Percentiles rank a stretch among this genome's conserved stretches.
Conservation (phyloP, 1,139 yeast species). For the Saccharomycopsis hybrid region DNA sequence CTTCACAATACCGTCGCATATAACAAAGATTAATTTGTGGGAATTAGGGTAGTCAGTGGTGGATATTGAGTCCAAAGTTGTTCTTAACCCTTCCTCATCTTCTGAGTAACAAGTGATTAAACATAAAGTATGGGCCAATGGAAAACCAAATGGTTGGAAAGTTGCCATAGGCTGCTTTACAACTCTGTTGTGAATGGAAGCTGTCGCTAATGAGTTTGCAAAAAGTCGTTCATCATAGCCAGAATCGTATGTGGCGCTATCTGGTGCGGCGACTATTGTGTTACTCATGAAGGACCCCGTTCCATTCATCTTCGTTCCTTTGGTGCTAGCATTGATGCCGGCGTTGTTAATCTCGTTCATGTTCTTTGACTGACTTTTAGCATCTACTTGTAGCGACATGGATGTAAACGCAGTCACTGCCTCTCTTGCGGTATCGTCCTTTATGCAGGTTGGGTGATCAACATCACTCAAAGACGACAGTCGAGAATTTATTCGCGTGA, state of each 20-base stretch:
- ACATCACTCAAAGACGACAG: slow-evolving; percentile 23
- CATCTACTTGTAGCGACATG: slow-evolving; percentile 30
- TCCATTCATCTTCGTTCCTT: background rate
- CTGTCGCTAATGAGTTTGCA: slow-evolving; percentile 51
- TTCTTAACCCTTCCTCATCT: slow-evolving; percentile 76
- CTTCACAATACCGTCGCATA: slow-evolving; percentile 91
- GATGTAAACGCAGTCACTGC: slow-evolving; percentile 29
- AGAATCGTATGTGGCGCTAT: slow-evolving; percentile 18
- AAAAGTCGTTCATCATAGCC: too few species aligned
- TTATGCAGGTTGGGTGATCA: slow-evolving; percentile 1
- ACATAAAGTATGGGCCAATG: slow-evolving; percentile 76
- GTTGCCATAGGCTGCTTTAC: slow-evolving; percentile 85
- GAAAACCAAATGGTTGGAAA: slow-evolving; percentile 83
- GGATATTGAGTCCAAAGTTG: slow-evolving; percentile 84
- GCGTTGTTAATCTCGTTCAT: too few species aligned
- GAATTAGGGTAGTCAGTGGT: slow-evolving; percentile 94
- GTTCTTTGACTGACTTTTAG: background rate
- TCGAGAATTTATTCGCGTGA: slow-evolving; percentile 26
- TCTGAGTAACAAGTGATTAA: slow-evolving; percentile 95
- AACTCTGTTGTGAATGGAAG: slow-evolving; percentile 64
- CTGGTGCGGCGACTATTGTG: slow-evolving; percentile 29
- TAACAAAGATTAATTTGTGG: slow-evolving; percentile 74
- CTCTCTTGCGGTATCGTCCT: slow-evolving; percentile 4
- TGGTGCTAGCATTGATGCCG: slow-evolving; percentile 1
- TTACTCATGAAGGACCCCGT: slow-evolving; percentile 9